Evolutionary conservation across 1,284 basidiomycete species (phyloP).

Genomic region (Moniliophthora roreri): DNA sequence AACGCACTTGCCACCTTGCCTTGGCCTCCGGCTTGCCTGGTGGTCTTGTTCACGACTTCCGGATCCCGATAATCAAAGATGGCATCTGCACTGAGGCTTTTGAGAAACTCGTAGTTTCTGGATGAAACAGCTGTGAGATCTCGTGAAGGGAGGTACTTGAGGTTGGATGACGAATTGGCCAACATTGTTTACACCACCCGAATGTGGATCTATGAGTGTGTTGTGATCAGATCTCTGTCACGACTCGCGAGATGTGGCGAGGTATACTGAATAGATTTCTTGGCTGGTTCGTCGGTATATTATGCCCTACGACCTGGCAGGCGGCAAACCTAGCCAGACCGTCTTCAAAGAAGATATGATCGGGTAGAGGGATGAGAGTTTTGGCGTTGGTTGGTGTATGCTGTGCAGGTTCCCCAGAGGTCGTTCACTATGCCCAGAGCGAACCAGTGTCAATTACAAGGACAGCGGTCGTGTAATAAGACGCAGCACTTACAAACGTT

Average conservation of each 20-base stretch:
- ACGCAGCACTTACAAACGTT: no score
- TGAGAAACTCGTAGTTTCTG: conserved; percentile 2
- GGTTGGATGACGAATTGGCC: conserved; percentile 39
- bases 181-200: conserved; percentile 36
- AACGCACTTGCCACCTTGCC: conserved; percentile 20
- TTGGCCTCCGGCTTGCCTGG: conserved; percentile 11
- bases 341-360: conserved; percentile 26
- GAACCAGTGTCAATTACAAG: no score
- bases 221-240: background rate
- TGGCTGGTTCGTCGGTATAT: conserved; percentile 17
- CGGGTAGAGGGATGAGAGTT: conserved; percentile 28
- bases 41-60: conserved; percentile 23
- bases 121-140: conserved; percentile 38
- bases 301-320: no score
- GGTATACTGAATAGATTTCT: conserved; percentile 17
- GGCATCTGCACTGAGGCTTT: conserved; percentile 26
- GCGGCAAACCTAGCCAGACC: no score
- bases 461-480: no score
- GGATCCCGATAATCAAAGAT: conserved; percentile 34
- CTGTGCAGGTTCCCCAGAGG: conserved; percentile 16
- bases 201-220: conserved; percentile 33
- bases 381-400: conserved; percentile 25
- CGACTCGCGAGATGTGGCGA: background rate
- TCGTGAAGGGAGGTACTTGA: conserved; percentile 42
- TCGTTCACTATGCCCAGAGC: conserved; percentile 3